Evolutionary conservation across 495 filamentous ascomycete genomes (phyloP).

Genomic region (Talaromyces borbonicus): DNA sequence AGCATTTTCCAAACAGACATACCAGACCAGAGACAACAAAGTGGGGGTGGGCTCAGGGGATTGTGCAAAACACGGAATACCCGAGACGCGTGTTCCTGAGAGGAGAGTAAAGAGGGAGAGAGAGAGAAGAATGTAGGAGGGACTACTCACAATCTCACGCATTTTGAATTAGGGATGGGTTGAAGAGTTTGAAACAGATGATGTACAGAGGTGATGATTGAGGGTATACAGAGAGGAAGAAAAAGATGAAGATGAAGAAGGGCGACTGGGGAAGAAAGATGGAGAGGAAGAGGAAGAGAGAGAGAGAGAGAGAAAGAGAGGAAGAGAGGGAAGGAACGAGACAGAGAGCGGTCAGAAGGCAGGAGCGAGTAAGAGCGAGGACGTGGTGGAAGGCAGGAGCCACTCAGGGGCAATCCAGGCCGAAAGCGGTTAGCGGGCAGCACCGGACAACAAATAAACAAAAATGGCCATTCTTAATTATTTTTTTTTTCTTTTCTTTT

Average conservation of each 20-base stretch:
- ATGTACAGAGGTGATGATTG: background rate
- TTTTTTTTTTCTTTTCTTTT: too few species aligned
- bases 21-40: conserved; percentile 18
- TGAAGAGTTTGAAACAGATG: conserved; percentile 13
- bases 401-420: background rate
- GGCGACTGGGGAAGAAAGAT: conserved; percentile 7
- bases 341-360: conserved; percentile 14
- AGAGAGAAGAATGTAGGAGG: conserved; percentile 20
- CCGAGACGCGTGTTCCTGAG: conserved; percentile 36
- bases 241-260: conserved; percentile 11
- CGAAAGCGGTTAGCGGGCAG: background rate
- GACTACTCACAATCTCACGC: conserved; percentile 83
- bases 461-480: background rate
- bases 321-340: too few species aligned
- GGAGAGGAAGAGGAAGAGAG: conserved; percentile 4
- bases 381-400: conserved; percentile 2
- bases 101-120: conserved; percentile 15
- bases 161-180: conserved; percentile 44
- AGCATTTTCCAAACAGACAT: conserved; percentile 22
- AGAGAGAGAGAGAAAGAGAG: conserved; percentile 9
- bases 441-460: conserved; percentile 2
- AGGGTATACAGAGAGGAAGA: conserved; percentile 10
- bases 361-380: conserved; percentile 5
- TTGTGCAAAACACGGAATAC: conserved; percentile 6
- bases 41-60: conserved; percentile 39